Conservation (phyloP, 257 asterid species). For the Nicotiana paniculata region DNA sequence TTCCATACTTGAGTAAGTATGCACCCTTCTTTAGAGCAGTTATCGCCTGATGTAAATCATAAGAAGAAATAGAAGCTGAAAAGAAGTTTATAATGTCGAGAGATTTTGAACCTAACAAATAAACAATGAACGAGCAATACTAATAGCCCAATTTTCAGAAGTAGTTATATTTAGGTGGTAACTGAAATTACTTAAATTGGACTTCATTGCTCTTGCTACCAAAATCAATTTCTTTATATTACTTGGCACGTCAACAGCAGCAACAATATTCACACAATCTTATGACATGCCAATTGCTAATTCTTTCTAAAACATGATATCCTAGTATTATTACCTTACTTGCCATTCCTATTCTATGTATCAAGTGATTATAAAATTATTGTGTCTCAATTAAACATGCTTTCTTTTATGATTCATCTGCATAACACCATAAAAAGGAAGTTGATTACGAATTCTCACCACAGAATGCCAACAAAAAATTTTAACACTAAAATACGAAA, state of each 20-base stretch:
- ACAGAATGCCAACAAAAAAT: neutral
- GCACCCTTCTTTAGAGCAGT: slow-evolving; percentile 91
- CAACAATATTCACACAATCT: neutral
- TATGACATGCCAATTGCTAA: neutral
- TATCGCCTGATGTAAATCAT: slow-evolving; percentile 53
- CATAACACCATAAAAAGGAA: neutral
- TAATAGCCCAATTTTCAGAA: neutral
- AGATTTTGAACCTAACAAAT: slow-evolving; percentile 12
- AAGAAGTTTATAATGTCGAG: slow-evolving; percentile 7
- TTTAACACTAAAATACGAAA: neutral
- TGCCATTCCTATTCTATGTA: neutral
- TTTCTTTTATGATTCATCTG: neutral
- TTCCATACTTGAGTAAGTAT: slow-evolving; percentile 75
- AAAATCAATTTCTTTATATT: neutral
- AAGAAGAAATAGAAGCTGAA: slow-evolving; percentile 21
- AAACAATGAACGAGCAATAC: slow-evolving; percentile 12
- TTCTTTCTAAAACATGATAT: neutral
- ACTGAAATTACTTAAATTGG: neutral
- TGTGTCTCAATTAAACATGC: neutral
- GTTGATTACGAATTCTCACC: neutral
- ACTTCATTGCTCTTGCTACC: slow-evolving; percentile 7
- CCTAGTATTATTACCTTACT: neutral
- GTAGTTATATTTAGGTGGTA: neutral
- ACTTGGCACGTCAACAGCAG: neutral
- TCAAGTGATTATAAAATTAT: neutral